phyloP scores from a whole-genome alignment of 352 stramenopile genomes.

The Globisporangium barbulae region DNA sequence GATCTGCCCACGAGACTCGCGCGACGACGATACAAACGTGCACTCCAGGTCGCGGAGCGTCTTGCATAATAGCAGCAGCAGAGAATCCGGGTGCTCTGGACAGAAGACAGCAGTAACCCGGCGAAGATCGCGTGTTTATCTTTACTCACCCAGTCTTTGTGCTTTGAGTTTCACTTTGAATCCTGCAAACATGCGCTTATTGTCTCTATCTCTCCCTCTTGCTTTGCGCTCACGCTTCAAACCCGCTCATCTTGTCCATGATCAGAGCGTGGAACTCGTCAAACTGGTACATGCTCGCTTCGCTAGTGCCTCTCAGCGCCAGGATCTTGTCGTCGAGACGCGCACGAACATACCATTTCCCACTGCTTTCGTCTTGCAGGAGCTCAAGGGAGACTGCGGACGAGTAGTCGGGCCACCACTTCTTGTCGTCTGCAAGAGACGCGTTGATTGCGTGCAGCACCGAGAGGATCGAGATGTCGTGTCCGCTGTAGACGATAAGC shows the following conservation, averaged over 20 bases:
- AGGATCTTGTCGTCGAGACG: conserved; percentile 49
- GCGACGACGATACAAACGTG: conserved; percentile 75
- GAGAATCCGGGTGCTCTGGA: neutral
- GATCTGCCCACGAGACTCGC: conserved; percentile 55
- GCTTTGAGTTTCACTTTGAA: neutral
- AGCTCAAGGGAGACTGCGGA: conserved; percentile 66
- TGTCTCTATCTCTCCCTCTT: neutral
- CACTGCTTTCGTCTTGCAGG: conserved; percentile 46
- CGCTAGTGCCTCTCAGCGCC: conserved; percentile 17
- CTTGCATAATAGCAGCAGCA: conserved; percentile 31
- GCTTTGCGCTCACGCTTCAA: conserved; percentile 3
- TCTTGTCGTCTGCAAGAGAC: conserved; percentile 36
- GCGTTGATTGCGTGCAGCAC: conserved; percentile 65
- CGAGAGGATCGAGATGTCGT: conserved; percentile 77
- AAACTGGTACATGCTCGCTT: conserved; percentile 22
- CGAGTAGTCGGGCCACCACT: conserved; percentile 75
- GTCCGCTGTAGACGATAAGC: conserved; percentile 76
- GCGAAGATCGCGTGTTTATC: neutral
- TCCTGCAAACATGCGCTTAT: neutral
- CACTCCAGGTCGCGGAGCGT: conserved; percentile 69
- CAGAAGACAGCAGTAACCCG: neutral
- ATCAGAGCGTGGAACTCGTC: conserved; percentile 48
- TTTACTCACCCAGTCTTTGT: neutral
- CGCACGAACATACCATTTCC: conserved; percentile 55
- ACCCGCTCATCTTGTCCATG: conserved; percentile 21